A percentile compares a stretch with the other conserved stretches of the same genome.
phyloP scores from a whole-genome alignment of 371 early-diverging fungal genomes.

The Syncephalastrum racemosum region DNA sequence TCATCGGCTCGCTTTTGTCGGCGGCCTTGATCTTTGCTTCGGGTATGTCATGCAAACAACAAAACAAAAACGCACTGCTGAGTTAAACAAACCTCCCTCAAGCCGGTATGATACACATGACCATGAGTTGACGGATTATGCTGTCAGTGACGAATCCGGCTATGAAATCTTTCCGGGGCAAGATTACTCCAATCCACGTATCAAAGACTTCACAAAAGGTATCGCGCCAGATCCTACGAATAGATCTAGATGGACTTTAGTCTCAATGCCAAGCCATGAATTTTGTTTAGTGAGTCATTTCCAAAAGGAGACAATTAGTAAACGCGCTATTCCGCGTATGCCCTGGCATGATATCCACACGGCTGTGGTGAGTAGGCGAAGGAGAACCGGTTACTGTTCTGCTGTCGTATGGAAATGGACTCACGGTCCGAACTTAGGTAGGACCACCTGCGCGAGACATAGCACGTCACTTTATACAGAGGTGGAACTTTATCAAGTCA shows the following conservation, averaged over 20 bases:
- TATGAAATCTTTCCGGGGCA: conserved; percentile 78
- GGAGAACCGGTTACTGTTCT: neutral
- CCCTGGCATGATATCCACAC: conserved; percentile 94
- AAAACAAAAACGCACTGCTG: no score
- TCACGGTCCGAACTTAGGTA: conserved; percentile 21
- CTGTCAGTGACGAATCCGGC: conserved; percentile 20
- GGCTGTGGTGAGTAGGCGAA: conserved; percentile 48
- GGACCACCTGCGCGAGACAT: conserved; percentile 83
- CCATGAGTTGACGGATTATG: conserved; percentile 76
- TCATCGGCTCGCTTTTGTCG: conserved; percentile 81
- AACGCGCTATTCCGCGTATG: conserved; percentile 67
- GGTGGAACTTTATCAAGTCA: conserved; percentile 90
- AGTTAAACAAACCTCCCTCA: conserved; percentile 3
- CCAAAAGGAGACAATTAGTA: conserved; percentile 35
- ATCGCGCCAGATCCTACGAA: neutral
- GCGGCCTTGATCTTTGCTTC: conserved; percentile 92
- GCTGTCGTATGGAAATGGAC: neutral
- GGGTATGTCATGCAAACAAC: conserved; percentile 38
- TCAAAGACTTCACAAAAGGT: conserved; percentile 84
- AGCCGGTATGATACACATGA: conserved; percentile 82
- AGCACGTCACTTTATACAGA: conserved; percentile 87
- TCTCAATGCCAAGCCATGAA: neutral
- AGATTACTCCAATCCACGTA: conserved; percentile 91
- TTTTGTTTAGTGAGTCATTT: conserved; percentile 31
- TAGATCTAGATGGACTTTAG: neutral